These are phyloP conservation scores for Erodium trifolium DNA, from an alignment of 441 rosid genomes.

Conservation along the genomic window DNA sequence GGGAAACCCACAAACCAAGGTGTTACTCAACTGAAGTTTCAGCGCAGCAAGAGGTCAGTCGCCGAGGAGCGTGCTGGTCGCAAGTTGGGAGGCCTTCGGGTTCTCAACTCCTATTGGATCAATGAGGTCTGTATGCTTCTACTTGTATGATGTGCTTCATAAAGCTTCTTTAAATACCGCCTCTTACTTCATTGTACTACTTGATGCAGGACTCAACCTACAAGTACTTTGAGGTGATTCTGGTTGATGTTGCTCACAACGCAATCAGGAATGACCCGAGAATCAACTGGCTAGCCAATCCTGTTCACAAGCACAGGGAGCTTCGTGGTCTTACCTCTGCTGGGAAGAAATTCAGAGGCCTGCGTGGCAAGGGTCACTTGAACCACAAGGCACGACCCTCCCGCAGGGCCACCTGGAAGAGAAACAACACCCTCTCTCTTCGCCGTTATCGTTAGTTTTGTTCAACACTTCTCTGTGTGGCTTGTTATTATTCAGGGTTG, in stretches of 20 bases:
- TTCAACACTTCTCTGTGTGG: not conserved
- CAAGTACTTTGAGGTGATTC: slow-evolving; percentile 25
- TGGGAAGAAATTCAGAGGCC: slow-evolving; percentile 28
- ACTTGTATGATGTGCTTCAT: no score
- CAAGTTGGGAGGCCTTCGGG: slow-evolving; percentile 83
- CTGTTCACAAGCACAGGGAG: slow-evolving; percentile 17
- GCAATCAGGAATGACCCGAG: slow-evolving; percentile 24
- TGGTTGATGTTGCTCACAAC: slow-evolving; percentile 26
- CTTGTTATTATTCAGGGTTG: slow-evolving; percentile 10
- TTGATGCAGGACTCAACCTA: slow-evolving; percentile 23
- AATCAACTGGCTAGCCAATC: slow-evolving; percentile 24
- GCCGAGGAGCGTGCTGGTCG: slow-evolving; percentile 99
- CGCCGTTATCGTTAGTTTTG: slow-evolving; percentile 20
- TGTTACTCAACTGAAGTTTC: slow-evolving; percentile 96
- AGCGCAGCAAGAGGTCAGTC: slow-evolving; percentile 92
- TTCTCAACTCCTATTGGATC: slow-evolving; percentile 91
- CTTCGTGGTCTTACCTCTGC: slow-evolving; percentile 29
- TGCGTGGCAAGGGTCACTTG: slow-evolving; percentile 24
- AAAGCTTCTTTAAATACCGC: no score
- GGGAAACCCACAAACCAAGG: slow-evolving; percentile 85
- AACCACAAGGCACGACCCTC: slow-evolving; percentile 30
- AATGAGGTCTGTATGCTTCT: slow-evolving; percentile 49
- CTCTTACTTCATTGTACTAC: no score
- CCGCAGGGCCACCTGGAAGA: slow-evolving; percentile 30
- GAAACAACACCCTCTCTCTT: slow-evolving; percentile 28